Base-by-base conservation (phyloP, 1,284 basidiomycete species). In the Neotropicomus parvogracilis region DNA sequence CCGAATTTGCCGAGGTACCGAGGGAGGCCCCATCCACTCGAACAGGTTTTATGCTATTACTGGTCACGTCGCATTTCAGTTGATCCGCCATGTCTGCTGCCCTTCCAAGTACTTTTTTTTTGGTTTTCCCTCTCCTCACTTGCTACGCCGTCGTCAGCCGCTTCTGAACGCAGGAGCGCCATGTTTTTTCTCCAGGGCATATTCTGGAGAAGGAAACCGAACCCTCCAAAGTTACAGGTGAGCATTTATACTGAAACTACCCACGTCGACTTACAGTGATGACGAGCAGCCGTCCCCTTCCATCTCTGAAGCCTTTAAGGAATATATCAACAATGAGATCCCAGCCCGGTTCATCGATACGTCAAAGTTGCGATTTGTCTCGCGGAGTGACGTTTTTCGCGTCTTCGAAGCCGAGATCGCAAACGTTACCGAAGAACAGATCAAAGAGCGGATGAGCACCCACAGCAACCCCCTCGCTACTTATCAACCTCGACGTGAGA, bases 251-350 rank as follows among this genome's bases (percentile, higher is more conserved):
- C n/a, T 3, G 17, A n/a, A 11, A 16, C 19, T 9, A 14, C 10
- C n/a, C 4, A 16, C 4, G 13, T 21, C 35, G 21, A n/a, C 29
- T 45, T 7, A 48, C 28, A 5, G 12, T 26, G 6, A 29, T 11
- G 17, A 48, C 5, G 11, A 40, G 24, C 19, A 38, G 26, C 32
- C 45, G 6, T 21, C 35, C 13, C 13, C 9, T 36, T 3, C 46
- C 11, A 48, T 50, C 13, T 16, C 27, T 4, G 49, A 50, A 4
- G 39, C 21, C 12, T 49, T 50, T 28, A 44, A 11, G 19, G 31
- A 44, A 16, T 53, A 53, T 21, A 37, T 53, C 14, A 34, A 44
- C 26, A 53, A 53, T 13, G 52, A 53, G 14, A 40, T 56, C 27
- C 54, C 54, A 12, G 8, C 47, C 21, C 46, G 51, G 8, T 43